Evolutionary conservation across 306 rosid species (phyloP).

Genomic region (Vachellia collinsii): DNA sequence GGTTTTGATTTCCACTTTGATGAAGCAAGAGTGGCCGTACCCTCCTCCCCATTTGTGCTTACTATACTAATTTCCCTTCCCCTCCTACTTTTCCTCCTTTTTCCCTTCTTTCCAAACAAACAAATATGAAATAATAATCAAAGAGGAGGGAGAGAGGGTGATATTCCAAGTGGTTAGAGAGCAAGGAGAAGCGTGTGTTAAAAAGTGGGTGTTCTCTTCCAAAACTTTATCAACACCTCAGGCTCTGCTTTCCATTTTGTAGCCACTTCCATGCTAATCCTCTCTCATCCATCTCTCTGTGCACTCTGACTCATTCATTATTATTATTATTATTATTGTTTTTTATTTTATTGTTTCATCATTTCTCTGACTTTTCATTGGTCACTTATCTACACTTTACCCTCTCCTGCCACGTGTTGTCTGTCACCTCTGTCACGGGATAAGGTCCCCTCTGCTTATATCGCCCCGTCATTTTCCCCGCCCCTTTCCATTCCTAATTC

Average conservation of each 20-base stretch:
- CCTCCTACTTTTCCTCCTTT: too few species aligned
- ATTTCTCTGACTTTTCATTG: slow-evolving; percentile 21
- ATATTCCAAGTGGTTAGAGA: not conserved
- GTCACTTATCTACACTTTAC: slow-evolving; percentile 29
- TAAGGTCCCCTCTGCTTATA: slow-evolving; percentile 53
- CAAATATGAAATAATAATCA: not conserved
- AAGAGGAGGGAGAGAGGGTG: not conserved
- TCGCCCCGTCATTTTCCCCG: slow-evolving; percentile 27
- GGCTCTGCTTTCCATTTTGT: slow-evolving; percentile 2
- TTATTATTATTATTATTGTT: not conserved
- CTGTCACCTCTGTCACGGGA: slow-evolving; percentile 38
- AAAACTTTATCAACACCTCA: not conserved
- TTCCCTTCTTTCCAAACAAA: too few species aligned
- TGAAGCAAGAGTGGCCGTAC: slow-evolving; percentile 25
- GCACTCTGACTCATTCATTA: slow-evolving; percentile 47
- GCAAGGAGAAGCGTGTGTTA: not conserved
- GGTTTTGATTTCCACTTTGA: slow-evolving; percentile 49
- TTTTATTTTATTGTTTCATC: not conserved
- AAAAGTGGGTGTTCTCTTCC: not conserved
- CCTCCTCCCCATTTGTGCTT: not conserved
- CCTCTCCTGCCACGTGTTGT: slow-evolving; percentile 59
- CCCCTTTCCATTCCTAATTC: not conserved
- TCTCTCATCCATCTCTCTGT: slow-evolving; percentile 8
- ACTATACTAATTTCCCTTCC: not conserved
- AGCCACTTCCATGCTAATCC: not conserved